phyloP scores from a whole-genome alignment of 192 early-diverging fungal species.

The Kickxella alabastrina region DNA sequence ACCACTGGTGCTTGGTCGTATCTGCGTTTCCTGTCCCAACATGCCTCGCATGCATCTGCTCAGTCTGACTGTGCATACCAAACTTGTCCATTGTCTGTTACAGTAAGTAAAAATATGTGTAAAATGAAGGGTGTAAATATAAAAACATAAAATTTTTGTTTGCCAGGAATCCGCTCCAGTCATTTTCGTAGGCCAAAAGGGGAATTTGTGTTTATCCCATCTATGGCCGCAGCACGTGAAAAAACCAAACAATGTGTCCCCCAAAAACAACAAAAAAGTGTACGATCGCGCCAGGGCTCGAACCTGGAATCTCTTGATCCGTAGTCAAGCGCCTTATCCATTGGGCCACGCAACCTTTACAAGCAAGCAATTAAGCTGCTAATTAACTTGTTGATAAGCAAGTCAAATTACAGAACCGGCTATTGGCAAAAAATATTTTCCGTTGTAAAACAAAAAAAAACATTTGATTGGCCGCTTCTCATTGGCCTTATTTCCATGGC shows the following conservation, averaged over 20 bases:
- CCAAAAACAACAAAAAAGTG: constrained; percentile 5
- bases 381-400: too few relatives aligned
- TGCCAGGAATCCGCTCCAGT: neutral
- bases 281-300: constrained; percentile 16
- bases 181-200: neutral
- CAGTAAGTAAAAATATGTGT: too few relatives aligned
- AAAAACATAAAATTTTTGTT: neutral
- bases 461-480: too few relatives aligned
- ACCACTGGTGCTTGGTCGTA: constrained; percentile 43
- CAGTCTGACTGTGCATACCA: constrained; percentile 54
- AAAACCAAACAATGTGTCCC: neutral
- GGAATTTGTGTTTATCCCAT: too few relatives aligned
- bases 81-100: constrained; percentile 39
- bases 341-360: constrained; percentile 13
- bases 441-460: too few relatives aligned
- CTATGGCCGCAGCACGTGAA: neutral
- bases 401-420: too few relatives aligned
- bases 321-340: constrained; percentile 23
- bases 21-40: constrained; percentile 47
- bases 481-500: too few relatives aligned
- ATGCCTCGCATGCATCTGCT: constrained; percentile 44
- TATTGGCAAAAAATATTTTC: too few relatives aligned
- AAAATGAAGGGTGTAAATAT: too few relatives aligned
- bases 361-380: neutral
- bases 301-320: constrained; percentile 25